Conservation (phyloP, 768 basidiomycete species). For the Rossbeevera mucosa region DNA sequence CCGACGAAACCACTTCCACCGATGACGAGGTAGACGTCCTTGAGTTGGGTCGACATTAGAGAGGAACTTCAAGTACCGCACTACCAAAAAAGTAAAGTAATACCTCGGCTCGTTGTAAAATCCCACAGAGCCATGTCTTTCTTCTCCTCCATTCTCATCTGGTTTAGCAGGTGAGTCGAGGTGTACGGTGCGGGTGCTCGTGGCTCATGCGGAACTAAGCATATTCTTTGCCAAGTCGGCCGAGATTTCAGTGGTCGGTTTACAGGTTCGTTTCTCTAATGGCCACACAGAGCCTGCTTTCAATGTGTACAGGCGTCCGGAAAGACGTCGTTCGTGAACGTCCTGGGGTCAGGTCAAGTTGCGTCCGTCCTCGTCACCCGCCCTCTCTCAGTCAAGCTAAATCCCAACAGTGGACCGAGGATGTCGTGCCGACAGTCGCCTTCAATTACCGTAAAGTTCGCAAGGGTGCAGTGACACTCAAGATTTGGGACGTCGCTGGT, state of each 20-base stretch:
- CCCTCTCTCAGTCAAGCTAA: neutral
- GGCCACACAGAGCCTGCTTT: neutral
- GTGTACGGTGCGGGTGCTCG: neutral
- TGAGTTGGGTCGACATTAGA: conserved; percentile 24
- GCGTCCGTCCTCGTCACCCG: neutral
- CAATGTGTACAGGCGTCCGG: conserved; percentile 67
- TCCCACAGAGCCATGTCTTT: conserved; percentile 45
- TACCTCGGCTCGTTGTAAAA: too few species aligned
- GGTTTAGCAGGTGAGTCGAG: conserved; percentile 48
- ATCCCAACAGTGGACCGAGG: conserved; percentile 79
- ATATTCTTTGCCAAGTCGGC: conserved; percentile 85
- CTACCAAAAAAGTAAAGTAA: too few species aligned
- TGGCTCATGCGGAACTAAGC: conserved; percentile 32
- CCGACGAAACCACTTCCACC: conserved; percentile 94
- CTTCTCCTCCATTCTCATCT: conserved; percentile 51
- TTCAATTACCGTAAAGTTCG: conserved; percentile 87
- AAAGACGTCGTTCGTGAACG: conserved; percentile 92
- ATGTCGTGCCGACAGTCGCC: conserved; percentile 93
- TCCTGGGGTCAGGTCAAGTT: conserved; percentile 79
- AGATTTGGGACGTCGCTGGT: conserved; percentile 95
- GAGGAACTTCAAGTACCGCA: neutral
- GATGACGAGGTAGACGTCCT: conserved; percentile 83
- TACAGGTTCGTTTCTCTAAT: conserved; percentile 52
- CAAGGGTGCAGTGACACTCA: conserved; percentile 86
- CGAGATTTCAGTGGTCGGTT: conserved; percentile 87